Evolutionary conservation across 257 asterid genomes (phyloP).

Genomic region (Capsicum pubescens): DNA sequence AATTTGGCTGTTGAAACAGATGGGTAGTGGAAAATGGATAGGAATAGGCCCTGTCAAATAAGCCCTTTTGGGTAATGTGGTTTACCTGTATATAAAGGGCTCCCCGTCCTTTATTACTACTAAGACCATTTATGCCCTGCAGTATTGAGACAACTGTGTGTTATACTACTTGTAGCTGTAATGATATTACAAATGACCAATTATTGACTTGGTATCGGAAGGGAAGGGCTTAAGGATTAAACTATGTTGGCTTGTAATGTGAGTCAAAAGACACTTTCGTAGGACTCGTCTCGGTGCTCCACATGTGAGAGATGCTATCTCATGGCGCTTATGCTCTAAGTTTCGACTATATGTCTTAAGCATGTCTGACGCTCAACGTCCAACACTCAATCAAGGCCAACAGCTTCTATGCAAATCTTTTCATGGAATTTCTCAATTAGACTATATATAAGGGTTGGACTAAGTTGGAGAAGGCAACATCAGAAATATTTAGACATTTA

Average conservation of each 20-base stretch:
- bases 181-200: neutral
- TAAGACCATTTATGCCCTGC: slow-evolving; percentile 32
- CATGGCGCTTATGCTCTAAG: neutral
- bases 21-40: slow-evolving; percentile 5
- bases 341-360: neutral
- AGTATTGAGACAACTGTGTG: neutral
- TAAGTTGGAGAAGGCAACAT: neutral
- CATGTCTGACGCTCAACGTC: neutral
- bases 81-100: slow-evolving; percentile 20
- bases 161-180: slow-evolving; percentile 16
- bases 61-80: neutral
- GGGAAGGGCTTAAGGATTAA: neutral
- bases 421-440: neutral
- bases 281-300: neutral
- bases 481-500: neutral
- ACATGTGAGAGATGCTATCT: neutral
- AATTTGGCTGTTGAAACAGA: slow-evolving; percentile 36
- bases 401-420: neutral
- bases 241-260: neutral
- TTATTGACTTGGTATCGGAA: slow-evolving; percentile 1
- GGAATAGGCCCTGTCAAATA: slow-evolving; percentile 31
- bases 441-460: neutral
- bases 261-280: neutral
- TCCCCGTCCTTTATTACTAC: neutral
- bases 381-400: neutral